Conservation (phyloP, 1,284 basidiomycete genomes). For the Rhodofomes roseus region DNA sequence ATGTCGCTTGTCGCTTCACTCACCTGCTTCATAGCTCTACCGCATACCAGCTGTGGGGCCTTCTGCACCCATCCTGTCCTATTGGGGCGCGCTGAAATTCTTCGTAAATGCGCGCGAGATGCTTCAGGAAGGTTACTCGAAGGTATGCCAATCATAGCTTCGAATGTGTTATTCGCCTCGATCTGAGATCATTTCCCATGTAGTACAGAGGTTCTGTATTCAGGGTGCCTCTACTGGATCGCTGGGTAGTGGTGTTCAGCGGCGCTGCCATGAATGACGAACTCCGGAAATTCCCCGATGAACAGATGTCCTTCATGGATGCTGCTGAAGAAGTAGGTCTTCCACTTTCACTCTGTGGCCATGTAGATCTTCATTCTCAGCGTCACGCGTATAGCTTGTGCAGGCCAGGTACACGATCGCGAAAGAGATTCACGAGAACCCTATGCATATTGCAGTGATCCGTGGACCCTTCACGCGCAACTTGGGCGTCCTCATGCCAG, state of each 20-base stretch:
- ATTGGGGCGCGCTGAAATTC: constrained; percentile 28
- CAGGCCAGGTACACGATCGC: constrained; percentile 10
- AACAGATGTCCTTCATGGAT: constrained; percentile 27
- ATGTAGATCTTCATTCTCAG: background rate
- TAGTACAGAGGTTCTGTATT: constrained; percentile 26
- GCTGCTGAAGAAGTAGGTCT: constrained; percentile 6
- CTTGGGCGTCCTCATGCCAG: constrained; percentile 11
- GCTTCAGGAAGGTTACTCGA: constrained; percentile 36
- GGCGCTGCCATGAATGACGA: constrained; percentile 32
- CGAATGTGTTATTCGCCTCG: background rate
- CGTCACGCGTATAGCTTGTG: constrained; percentile 1
- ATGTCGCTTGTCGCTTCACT: background rate
- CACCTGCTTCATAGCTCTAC: background rate
- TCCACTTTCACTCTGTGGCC: constrained; percentile 19
- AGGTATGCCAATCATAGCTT: constrained; percentile 20
- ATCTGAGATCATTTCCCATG: background rate
- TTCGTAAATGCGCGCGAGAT: constrained; percentile 29
- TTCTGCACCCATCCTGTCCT: constrained; percentile 33
- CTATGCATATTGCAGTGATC: constrained; percentile 14
- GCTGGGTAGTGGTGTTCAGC: constrained; percentile 31
- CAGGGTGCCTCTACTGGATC: constrained; percentile 28
- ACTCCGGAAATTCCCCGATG: constrained; percentile 30
- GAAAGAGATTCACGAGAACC: constrained; percentile 1
- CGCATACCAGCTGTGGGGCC: constrained; percentile 34
- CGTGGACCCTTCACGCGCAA: constrained; percentile 14